Conservation (phyloP, 352 stramenopile species). For the Thalassiosira ordinaria region DNA sequence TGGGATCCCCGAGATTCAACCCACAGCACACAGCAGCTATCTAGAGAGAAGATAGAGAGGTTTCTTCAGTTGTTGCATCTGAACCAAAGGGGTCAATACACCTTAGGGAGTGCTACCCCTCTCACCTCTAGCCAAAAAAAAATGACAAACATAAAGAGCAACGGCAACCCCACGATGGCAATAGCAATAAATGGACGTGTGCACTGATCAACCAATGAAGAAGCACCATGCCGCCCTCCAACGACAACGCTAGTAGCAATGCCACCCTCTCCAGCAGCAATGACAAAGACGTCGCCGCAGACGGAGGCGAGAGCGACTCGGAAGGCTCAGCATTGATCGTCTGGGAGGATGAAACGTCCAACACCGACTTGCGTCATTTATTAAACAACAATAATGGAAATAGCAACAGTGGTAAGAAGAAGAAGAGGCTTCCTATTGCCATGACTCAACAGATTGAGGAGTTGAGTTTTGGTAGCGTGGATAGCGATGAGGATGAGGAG, state of each 20-base stretch:
- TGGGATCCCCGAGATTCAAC: too few relatives aligned
- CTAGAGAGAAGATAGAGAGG: too few relatives aligned
- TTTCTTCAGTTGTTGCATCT: too few relatives aligned
- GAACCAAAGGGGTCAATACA: too few relatives aligned
- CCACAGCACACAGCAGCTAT: too few relatives aligned
- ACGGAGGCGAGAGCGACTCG: slow-evolving; percentile 9
- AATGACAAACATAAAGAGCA: too few relatives aligned
- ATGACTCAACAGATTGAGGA: slow-evolving; percentile 53
- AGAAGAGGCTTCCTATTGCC: slow-evolving; percentile 18
- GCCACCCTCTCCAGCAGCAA: not conserved
- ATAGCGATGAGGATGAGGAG: slow-evolving; percentile 1
- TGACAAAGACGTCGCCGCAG: not conserved
- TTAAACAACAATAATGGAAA: not conserved
- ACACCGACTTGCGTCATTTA: slow-evolving; percentile 16
- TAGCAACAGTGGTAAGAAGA: not conserved
- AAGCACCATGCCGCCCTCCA: not conserved
- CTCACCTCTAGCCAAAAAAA: too few relatives aligned
- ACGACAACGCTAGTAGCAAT: not conserved
- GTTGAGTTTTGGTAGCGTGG: slow-evolving; percentile 8
- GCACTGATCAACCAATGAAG: too few relatives aligned
- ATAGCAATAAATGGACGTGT: too few relatives aligned
- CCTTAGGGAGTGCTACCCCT: too few relatives aligned
- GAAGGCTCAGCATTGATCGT: slow-evolving; percentile 26
- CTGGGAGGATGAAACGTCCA: slow-evolving; percentile 23
- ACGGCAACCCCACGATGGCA: too few relatives aligned